Percentiles rank a stretch among this genome's conserved stretches.
phyloP scores from a whole-genome alignment of 257 asterid species.

The Solanum clarkiae region DNA sequence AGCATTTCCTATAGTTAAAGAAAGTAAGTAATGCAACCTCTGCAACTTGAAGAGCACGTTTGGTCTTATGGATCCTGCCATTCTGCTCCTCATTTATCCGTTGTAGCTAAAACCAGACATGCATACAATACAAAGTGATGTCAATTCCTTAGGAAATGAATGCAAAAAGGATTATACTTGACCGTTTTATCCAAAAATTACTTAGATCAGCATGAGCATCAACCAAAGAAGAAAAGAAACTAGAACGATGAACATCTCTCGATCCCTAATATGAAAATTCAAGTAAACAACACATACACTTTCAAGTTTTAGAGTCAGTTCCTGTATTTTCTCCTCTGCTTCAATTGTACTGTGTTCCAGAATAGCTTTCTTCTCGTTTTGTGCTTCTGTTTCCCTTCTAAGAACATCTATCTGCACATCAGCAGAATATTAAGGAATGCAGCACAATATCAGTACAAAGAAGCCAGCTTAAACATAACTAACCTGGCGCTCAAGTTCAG shows the following conservation, averaged over 20 bases:
- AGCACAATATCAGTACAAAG: not conserved
- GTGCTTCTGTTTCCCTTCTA: conserved; percentile 26
- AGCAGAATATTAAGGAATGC: not conserved
- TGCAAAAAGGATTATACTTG: not conserved
- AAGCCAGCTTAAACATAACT: not conserved
- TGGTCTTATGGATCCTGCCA: conserved; percentile 23
- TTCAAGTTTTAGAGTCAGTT: conserved; percentile 28
- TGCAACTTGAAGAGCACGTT: conserved; percentile 29
- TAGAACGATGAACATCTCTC: not conserved
- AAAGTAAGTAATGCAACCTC: conserved; percentile 22
- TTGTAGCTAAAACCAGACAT: conserved; percentile 16
- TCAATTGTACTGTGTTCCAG: conserved; percentile 16
- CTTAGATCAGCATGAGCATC: not conserved
- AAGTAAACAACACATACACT: conserved; percentile 12
- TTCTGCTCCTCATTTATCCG: conserved; percentile 27
- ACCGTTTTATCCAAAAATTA: not conserved
- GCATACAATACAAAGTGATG: not conserved
- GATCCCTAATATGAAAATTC: not conserved
- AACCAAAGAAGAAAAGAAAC: not conserved
- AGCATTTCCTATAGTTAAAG: not conserved
- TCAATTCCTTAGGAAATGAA: not conserved
- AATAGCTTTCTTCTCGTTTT: conserved; percentile 15
- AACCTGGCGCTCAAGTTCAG: conserved; percentile 33
- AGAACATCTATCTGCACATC: conserved; percentile 22
- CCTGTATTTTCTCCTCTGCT: conserved; percentile 25